Evolutionary conservation across 495 filamentous ascomycete genomes (phyloP).

Genomic region (Lophium mytilinum): DNA sequence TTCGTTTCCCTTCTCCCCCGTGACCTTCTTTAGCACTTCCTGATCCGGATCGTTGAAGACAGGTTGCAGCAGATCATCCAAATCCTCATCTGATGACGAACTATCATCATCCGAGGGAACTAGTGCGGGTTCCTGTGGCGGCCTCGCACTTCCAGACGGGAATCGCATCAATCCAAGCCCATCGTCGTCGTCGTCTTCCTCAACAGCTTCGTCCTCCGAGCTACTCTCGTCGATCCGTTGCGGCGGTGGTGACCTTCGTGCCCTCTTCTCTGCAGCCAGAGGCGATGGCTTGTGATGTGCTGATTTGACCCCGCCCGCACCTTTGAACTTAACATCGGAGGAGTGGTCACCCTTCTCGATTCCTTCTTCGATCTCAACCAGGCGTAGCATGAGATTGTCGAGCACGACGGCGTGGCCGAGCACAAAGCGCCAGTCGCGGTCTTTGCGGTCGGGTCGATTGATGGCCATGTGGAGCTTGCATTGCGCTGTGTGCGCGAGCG

Average conservation of each 20-base stretch:
- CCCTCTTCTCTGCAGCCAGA: not conserved
- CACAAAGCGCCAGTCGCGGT: conserved; percentile 24
- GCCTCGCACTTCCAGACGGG: conserved; percentile 7
- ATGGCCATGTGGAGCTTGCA: conserved; percentile 22
- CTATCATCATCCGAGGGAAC: conserved; percentile 9
- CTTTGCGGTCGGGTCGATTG: conserved; percentile 24
- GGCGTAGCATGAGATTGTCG: conserved; percentile 20
- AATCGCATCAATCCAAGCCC: conserved; percentile 18
- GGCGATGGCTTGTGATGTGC: not conserved
- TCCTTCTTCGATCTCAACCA: conserved; percentile 26
- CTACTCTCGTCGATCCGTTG: not conserved
- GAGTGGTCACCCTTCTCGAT: conserved; percentile 15
- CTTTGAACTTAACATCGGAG: conserved; percentile 15
- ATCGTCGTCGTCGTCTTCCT: conserved; percentile 4
- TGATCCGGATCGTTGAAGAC: conserved; percentile 19
- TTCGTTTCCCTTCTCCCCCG: conserved; percentile 13
- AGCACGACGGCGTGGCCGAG: conserved; percentile 25
- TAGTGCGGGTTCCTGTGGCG: conserved; percentile 10
- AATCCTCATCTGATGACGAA: conserved; percentile 9
- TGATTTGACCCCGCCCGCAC: conserved; percentile 8
- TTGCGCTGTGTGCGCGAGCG: conserved; percentile 22
- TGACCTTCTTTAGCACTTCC: conserved; percentile 11
- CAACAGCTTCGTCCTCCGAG: conserved; percentile 1
- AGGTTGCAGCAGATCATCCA: conserved; percentile 10
- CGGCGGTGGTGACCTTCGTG: not conserved